Evolutionary conservation across 73 alveolate species (phyloP).

Genomic region (Urostyla sp.): DNA sequence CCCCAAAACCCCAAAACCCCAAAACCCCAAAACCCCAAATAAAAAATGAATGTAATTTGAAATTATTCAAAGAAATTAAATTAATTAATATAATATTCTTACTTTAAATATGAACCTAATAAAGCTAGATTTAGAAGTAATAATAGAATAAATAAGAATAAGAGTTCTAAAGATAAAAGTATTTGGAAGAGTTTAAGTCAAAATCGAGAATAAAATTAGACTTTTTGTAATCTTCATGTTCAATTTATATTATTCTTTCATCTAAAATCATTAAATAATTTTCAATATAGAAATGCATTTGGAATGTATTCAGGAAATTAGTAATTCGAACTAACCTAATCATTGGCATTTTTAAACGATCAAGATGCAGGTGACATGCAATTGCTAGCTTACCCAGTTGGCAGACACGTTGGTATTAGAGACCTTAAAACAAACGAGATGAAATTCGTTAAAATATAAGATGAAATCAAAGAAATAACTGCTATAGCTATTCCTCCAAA

Average conservation of each 20-base stretch:
- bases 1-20: no score
- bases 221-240: conserved; percentile 23
- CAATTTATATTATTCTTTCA: neutral
- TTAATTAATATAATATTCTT: no score
- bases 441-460: conserved; percentile 51
- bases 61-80: no score
- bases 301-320: conserved; percentile 47
- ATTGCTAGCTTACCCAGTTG: conserved; percentile 66
- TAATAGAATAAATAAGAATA: no score
- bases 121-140: no score
- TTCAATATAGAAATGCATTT: conserved; percentile 62
- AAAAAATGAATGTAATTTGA: no score
- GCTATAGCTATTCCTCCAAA: conserved; percentile 59
- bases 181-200: conserved; percentile 28
- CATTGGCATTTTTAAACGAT: conserved; percentile 55
- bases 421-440: conserved; percentile 57
- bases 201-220: conserved; percentile 65
- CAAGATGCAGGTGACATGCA: conserved; percentile 35
- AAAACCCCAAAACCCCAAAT: no score
- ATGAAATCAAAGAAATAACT: conserved; percentile 60
- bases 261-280: neutral
- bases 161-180: conserved; percentile 10
- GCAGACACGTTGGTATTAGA: conserved; percentile 68
- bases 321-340: conserved; percentile 18
- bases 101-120: no score